phyloP scores from a whole-genome alignment of 805 yeast species.

The Schwanniomyces yamadae region DNA sequence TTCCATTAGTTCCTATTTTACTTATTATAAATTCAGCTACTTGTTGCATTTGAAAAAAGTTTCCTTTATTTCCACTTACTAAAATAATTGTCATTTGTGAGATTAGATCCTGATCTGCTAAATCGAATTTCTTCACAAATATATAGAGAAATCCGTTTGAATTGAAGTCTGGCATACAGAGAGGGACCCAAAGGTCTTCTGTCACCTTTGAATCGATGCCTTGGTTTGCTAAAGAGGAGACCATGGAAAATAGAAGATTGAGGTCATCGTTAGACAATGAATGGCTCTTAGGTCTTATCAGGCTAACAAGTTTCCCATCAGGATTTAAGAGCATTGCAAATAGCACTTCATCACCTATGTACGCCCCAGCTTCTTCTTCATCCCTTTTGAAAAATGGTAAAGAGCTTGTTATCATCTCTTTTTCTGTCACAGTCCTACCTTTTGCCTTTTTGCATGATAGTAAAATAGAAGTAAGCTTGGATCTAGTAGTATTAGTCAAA shows the following conservation, averaged over 20 bases:
- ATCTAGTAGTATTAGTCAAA: slow-evolving; percentile 57
- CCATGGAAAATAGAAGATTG: slow-evolving; percentile 67
- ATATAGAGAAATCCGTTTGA: slow-evolving; percentile 83
- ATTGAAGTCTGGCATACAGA: slow-evolving; percentile 89
- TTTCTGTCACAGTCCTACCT: not conserved
- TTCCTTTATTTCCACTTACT: slow-evolving; percentile 68
- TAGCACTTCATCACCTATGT: slow-evolving; percentile 48
- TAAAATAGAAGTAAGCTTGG: slow-evolving; percentile 55
- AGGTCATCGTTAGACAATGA: slow-evolving; percentile 79
- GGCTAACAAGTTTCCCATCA: slow-evolving; percentile 62
- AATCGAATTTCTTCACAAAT: slow-evolving; percentile 52
- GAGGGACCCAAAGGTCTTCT: slow-evolving; percentile 90
- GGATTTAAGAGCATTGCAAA: slow-evolving; percentile 74
- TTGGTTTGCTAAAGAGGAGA: slow-evolving; percentile 48
- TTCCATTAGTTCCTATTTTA: slow-evolving; percentile 21
- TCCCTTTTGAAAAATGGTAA: slow-evolving; percentile 6
- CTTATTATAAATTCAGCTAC: slow-evolving; percentile 52
- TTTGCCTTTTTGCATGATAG: slow-evolving; percentile 29
- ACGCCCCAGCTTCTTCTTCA: slow-evolving; percentile 10
- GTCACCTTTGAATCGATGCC: slow-evolving; percentile 22
- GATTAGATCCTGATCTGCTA: slow-evolving; percentile 15
- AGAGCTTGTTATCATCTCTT: slow-evolving; percentile 1
- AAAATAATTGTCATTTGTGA: slow-evolving; percentile 41
- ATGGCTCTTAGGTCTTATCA: slow-evolving; percentile 75
- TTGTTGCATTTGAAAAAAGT: slow-evolving; percentile 73